phyloP scores from a whole-genome alignment of 148 eudicot species.

The Rhododendron vialii region DNA sequence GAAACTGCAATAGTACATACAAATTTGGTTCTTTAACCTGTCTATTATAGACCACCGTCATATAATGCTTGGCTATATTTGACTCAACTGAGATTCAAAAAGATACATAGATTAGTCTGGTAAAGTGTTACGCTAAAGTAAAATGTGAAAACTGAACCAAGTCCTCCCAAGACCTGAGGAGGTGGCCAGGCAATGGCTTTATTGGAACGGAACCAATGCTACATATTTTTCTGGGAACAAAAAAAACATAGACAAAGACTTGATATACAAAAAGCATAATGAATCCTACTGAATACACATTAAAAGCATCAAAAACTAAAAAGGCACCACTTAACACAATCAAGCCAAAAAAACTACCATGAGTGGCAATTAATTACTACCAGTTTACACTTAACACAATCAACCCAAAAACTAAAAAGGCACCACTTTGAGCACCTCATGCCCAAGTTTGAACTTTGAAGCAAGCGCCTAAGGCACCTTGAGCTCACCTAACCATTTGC shows the following conservation, averaged over 20 bases:
- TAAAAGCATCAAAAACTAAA: background rate
- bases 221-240: background rate
- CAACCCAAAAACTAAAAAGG: background rate
- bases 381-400: background rate
- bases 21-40: background rate
- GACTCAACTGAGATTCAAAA: background rate
- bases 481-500: background rate
- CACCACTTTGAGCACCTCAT: background rate
- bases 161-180: background rate
- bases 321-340: background rate
- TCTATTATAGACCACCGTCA: background rate
- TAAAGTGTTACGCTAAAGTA: background rate
- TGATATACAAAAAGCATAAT: background rate
- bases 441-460: background rate
- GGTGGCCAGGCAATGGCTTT: background rate
- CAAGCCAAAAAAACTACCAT: background rate
- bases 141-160: background rate
- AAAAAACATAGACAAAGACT: background rate
- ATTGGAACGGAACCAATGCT: background rate
- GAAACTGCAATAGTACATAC: background rate
- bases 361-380: background rate
- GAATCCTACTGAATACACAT: background rate
- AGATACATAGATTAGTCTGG: background rate
- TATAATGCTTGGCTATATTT: background rate
- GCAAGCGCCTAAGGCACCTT: background rate